phyloP scores from a whole-genome alignment of 257 asterid species.

The Ligustrum vulgare region DNA sequence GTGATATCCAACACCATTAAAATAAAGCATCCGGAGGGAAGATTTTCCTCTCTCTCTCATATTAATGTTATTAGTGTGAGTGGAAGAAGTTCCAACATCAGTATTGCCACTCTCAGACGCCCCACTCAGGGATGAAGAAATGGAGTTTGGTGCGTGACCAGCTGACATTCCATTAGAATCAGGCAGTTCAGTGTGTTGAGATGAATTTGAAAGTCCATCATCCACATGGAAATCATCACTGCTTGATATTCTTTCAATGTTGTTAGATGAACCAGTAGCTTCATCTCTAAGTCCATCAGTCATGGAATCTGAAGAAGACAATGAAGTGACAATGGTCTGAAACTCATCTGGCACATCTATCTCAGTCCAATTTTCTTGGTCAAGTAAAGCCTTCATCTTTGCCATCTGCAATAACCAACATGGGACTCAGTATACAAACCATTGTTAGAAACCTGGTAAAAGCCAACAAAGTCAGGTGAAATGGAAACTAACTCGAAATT shows the following conservation, averaged over 20 bases:
- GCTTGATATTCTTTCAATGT: slow-evolving; percentile 34
- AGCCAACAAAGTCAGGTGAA: slow-evolving; percentile 19
- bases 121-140: slow-evolving; percentile 36
- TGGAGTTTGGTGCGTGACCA: slow-evolving; percentile 40
- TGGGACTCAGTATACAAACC: slow-evolving; percentile 30
- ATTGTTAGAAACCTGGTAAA: slow-evolving; percentile 24
- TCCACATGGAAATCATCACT: slow-evolving; percentile 44
- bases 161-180: slow-evolving; percentile 48
- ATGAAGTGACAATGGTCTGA: slow-evolving; percentile 68
- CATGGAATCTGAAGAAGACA: slow-evolving; percentile 51
- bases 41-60: slow-evolving; percentile 69
- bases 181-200: slow-evolving; percentile 42
- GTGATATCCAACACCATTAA: slow-evolving; percentile 84
- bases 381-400: slow-evolving; percentile 92
- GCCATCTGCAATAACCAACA: slow-evolving; percentile 65
- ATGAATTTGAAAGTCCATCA: slow-evolving; percentile 40
- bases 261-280: slow-evolving; percentile 38
- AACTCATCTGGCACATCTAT: slow-evolving; percentile 96
- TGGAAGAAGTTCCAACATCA: slow-evolving; percentile 52
- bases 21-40: slow-evolving; percentile 66
- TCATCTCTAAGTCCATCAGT: slow-evolving; percentile 44
- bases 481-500: slow-evolving; percentile 77
- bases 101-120: slow-evolving; percentile 47
- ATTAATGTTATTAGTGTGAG: slow-evolving; percentile 54
- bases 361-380: slow-evolving; percentile 98